Conservation (phyloP, 73 alveolate genomes). For the Uronychia setigera region DNA sequence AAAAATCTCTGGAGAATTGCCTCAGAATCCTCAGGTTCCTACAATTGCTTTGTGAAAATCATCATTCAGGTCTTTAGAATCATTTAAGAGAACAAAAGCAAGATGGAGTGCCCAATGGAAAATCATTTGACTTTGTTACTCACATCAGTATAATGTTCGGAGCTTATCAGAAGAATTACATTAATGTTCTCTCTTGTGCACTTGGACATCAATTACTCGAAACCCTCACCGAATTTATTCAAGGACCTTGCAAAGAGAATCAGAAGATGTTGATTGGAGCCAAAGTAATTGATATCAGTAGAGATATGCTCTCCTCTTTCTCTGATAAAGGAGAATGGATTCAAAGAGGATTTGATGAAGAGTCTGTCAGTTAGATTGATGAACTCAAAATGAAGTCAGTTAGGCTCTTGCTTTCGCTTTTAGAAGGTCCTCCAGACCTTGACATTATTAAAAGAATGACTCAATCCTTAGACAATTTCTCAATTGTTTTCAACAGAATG, state of each 20-base stretch:
- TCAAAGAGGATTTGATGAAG: conserved; percentile 59
- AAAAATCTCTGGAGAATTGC: conserved; percentile 29
- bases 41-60: conserved; percentile 94
- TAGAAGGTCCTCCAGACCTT: conserved; percentile 67
- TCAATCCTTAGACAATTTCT: conserved; percentile 43
- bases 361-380: conserved; percentile 34
- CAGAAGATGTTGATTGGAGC: conserved; percentile 86
- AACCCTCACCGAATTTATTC: conserved; percentile 92
- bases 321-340: conserved; percentile 23
- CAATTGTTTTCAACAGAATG: conserved; percentile 32
- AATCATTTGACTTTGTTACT: conserved; percentile 68
- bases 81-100: conserved; percentile 84
- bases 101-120: conserved; percentile 65
- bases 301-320: conserved; percentile 48
- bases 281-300: conserved; percentile 69
- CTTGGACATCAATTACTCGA: conserved; percentile 85
- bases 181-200: conserved; percentile 80
- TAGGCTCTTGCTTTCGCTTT: conserved; percentile 57
- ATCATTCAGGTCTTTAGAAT: conserved; percentile 81
- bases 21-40: conserved; percentile 85
- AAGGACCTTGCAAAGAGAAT: conserved; percentile 98
- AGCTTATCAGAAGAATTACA: conserved; percentile 57
- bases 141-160: conserved; percentile 44
- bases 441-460: conserved; percentile 50
- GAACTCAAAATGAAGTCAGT: conserved; percentile 59